Evolutionary conservation across 1,139 yeast genomes (phyloP).

Genomic region (Candida pseudoviswanathii): DNA sequence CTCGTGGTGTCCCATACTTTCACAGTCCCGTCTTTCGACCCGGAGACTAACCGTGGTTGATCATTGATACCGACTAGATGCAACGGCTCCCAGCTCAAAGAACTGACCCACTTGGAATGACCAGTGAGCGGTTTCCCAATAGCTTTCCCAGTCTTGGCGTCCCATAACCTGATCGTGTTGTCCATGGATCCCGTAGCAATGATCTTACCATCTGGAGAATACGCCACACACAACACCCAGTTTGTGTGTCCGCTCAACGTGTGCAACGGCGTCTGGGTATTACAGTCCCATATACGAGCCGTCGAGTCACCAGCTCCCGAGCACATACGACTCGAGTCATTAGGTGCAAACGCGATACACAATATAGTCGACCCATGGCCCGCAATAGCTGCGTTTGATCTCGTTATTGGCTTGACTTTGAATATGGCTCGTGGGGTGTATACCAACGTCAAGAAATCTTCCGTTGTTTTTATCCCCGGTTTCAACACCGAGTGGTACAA

Average conservation of each 20-base stretch:
- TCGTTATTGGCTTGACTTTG: conserved; percentile 86
- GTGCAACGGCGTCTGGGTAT: conserved; percentile 86
- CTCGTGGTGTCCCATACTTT: conserved; percentile 88
- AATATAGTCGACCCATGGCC: conserved; percentile 95
- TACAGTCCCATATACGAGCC: conserved; percentile 98
- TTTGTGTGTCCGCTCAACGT: conserved; percentile 84
- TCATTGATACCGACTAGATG: conserved; percentile 71
- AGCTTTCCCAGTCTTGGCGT: conserved; percentile 70
- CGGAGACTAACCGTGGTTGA: conserved; percentile 76
- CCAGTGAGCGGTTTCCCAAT: conserved; percentile 77
- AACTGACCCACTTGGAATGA: conserved; percentile 87
- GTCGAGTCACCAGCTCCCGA: conserved; percentile 98
- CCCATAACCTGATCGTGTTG: conserved; percentile 86
- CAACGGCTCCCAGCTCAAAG: conserved; percentile 92
- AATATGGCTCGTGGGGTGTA: conserved; percentile 95
- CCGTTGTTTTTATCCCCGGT: conserved; percentile 88
- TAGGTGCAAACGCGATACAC: conserved; percentile 92
- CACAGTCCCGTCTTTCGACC: conserved; percentile 89
- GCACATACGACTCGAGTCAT: conserved; percentile 81
- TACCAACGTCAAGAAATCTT: conserved; percentile 87
- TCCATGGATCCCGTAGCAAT: conserved; percentile 98
- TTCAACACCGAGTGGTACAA: conserved; percentile 77
- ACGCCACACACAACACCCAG: conserved; percentile 93
- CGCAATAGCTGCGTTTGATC: conserved; percentile 89
- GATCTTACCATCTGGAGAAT: conserved; percentile 89